Evolutionary conservation across 306 rosid species (phyloP).

Genomic region (Canavalia ensiformis): DNA sequence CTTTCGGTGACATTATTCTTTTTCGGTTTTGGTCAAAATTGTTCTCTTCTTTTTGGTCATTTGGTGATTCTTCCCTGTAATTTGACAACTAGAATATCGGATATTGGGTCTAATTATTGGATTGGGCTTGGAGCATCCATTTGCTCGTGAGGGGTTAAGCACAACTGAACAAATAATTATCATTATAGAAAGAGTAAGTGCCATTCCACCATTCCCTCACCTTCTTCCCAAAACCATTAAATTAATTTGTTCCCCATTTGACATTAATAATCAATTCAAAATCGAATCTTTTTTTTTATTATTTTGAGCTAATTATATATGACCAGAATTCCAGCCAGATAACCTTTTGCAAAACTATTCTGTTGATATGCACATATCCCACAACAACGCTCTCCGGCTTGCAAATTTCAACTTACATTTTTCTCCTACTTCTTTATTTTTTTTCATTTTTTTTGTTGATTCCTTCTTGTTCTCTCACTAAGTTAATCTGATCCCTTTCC

Average conservation of each 20-base stretch:
- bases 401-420: conserved; percentile 45
- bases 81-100: neutral
- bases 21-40: no score
- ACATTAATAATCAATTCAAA: conserved; percentile 38
- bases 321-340: neutral
- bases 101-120: conserved; percentile 8
- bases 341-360: conserved; percentile 13
- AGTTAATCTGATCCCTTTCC: conserved; percentile 45
- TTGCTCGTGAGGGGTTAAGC: conserved; percentile 6
- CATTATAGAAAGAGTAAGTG: conserved; percentile 34
- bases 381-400: conserved; percentile 26
- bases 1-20: no score
- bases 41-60: no score
- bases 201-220: conserved; percentile 38
- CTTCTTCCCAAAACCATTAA: conserved; percentile 31
- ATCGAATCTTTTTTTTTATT: conserved; percentile 6
- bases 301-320: neutral
- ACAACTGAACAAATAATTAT: conserved; percentile 18
- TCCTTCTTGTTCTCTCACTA: conserved; percentile 38
- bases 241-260: conserved; percentile 28
- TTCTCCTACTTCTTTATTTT: conserved; percentile 11
- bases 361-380: neutral
- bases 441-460: conserved; percentile 4
- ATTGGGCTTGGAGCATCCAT: conserved; percentile 38
- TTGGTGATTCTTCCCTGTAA: neutral